phyloP scores from a whole-genome alignment of 2,329 filamentous ascomycete genomes.

The Rhinocladiella mackenziei region DNA sequence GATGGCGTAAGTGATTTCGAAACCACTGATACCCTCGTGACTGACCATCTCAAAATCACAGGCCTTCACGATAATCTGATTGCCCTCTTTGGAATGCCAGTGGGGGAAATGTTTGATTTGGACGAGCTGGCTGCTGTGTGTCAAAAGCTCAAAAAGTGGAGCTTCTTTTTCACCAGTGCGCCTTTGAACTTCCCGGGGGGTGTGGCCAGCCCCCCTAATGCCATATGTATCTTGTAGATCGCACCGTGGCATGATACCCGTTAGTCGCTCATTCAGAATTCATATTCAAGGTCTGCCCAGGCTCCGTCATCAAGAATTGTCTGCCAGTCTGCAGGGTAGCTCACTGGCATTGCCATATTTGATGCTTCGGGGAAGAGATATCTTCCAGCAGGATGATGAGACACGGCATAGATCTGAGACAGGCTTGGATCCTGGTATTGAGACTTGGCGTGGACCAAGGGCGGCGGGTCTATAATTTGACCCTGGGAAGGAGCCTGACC shows the following conservation, averaged over 20 bases:
- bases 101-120: constrained; percentile 36
- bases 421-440: constrained; percentile 19
- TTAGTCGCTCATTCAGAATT: constrained; percentile 6
- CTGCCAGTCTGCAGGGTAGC: constrained; percentile 17
- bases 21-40: not conserved
- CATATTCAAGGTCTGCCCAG: constrained; percentile 23
- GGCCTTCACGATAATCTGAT: constrained; percentile 26
- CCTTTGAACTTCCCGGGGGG: constrained; percentile 42
- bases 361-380: constrained; percentile 13
- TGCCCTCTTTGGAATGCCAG: constrained; percentile 29
- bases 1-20: constrained; percentile 10
- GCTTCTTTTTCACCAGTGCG: constrained; percentile 43
- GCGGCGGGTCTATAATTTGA: not conserved
- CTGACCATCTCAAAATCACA: constrained; percentile 18
- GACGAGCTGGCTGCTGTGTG: constrained; percentile 37
- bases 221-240: constrained; percentile 23
- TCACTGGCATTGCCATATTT: constrained; percentile 13
- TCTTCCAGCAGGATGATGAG: constrained; percentile 3
- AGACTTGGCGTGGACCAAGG: constrained; percentile 4
- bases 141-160: constrained; percentile 36
- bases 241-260: not conserved
- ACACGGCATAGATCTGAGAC: constrained; percentile 15
- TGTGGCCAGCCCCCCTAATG: constrained; percentile 36
- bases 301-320: constrained; percentile 19
- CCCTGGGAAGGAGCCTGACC: not conserved